A percentile compares a stretch with the other conserved stretches of the same genome.
Conservation (phyloP, 2,329 filamentous ascomycete species). For the Arthrobotrys conoides region DNA sequence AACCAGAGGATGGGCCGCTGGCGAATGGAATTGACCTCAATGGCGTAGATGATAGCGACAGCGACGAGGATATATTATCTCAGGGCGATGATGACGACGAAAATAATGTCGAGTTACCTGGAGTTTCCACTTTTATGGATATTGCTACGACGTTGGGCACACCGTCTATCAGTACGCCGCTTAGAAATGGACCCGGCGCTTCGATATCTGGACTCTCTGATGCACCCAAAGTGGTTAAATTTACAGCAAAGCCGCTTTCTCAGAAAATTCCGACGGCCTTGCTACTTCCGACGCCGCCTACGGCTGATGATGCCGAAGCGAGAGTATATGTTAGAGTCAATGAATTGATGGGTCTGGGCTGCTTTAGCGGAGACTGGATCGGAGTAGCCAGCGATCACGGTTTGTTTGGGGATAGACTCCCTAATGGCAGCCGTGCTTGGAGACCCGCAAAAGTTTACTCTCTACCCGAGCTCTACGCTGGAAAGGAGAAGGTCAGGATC, state of each 20-base stretch:
- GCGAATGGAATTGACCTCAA: conserved; percentile 68
- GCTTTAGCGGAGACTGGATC: conserved; percentile 98
- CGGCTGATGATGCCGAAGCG: conserved; percentile 85
- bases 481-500: conserved; percentile 67
- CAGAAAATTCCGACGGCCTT: conserved; percentile 80
- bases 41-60: conserved; percentile 73
- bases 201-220: conserved; percentile 76
- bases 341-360: conserved; percentile 88
- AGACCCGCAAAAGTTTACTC: conserved; percentile 90
- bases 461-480: conserved; percentile 80
- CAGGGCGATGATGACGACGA: conserved; percentile 65
- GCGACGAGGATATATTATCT: conserved; percentile 72
- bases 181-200: conserved; percentile 45
- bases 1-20: conserved; percentile 67
- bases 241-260: conserved; percentile 62
- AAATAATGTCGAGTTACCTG: conserved; percentile 46
- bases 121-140: conserved; percentile 59
- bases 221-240: conserved; percentile 54
- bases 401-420: conserved; percentile 66
- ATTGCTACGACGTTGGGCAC: conserved; percentile 51
- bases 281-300: conserved; percentile 83
- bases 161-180: conserved; percentile 48
- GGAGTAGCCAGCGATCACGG: conserved; percentile 63
- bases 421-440: conserved; percentile 70
- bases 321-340: conserved; percentile 91